phyloP scores from a whole-genome alignment of 257 asterid genomes.

The Solanum stenotomum region DNA sequence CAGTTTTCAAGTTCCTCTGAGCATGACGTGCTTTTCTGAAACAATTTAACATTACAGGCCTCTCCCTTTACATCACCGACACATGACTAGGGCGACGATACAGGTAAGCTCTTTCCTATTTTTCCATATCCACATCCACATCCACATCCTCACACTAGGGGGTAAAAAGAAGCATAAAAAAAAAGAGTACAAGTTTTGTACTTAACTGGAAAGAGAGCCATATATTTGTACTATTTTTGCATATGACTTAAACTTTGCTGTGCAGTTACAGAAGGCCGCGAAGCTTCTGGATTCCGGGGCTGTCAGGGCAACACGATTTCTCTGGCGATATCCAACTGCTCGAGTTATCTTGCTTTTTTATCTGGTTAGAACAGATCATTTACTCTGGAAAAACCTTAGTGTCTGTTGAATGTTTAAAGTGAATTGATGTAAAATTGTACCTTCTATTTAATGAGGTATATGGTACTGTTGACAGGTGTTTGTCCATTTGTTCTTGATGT shows the following conservation, averaged over 20 bases:
- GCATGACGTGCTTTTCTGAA: not conserved
- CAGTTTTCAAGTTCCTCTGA: not conserved
- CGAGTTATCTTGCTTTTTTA: conserved; percentile 80
- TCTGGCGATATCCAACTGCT: conserved; percentile 97
- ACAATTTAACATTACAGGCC: conserved; percentile 49
- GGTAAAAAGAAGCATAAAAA: not conserved
- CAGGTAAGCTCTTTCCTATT: conserved; percentile 44
- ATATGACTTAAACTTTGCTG: conserved; percentile 5
- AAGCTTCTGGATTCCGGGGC: conserved; percentile 91
- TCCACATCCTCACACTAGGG: not conserved
- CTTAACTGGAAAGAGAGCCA: not conserved
- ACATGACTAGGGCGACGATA: conserved; percentile 72
- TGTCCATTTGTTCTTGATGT: conserved; percentile 98
- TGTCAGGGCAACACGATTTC: conserved; percentile 92
- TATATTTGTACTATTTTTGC: not conserved
- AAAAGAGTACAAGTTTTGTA: not conserved
- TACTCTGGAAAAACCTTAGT: conserved; percentile 1
- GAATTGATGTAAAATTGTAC: not conserved
- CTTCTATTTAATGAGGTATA: not conserved
- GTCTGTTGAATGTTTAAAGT: not conserved
- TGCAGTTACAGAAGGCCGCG: conserved; percentile 95
- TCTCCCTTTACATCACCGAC: conserved; percentile 94
- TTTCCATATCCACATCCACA: not conserved
- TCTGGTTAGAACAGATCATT: conserved; percentile 53
- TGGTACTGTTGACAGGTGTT: conserved; percentile 60